These are phyloP conservation scores for Pseudisothecium myosuroides DNA, from an alignment of 225 moss, liverwort and hornwort species.

Conservation along the genomic window DNA sequence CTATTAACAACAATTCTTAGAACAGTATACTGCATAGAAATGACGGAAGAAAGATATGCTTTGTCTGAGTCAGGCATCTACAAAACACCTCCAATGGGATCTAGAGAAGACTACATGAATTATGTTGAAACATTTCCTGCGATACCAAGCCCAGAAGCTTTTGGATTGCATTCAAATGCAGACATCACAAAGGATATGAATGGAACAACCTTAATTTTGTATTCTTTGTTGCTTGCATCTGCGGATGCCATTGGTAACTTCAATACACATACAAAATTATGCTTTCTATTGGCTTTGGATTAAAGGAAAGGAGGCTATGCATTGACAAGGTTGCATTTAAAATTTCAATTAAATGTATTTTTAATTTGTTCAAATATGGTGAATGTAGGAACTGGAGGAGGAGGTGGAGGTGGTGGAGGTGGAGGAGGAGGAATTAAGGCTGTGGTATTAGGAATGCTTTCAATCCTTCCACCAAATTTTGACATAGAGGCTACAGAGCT, in stretches of 20 bases:
- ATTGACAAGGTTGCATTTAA: not conserved
- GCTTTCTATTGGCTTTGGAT: not conserved
- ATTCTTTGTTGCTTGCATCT: slow-evolving; percentile 57
- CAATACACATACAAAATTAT: not conserved
- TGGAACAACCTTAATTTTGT: slow-evolving; percentile 53
- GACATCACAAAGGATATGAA: slow-evolving; percentile 95
- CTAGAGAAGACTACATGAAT: slow-evolving; percentile 31
- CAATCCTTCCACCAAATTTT: slow-evolving; percentile 55
- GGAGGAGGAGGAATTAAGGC: slow-evolving; percentile 41
- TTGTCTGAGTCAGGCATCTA: slow-evolving; percentile 74
- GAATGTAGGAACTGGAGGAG: slow-evolving; percentile 19
- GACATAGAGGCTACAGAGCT: slow-evolving; percentile 79
- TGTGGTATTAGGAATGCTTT: slow-evolving; percentile 54
- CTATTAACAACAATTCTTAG: slow-evolving; percentile 65
- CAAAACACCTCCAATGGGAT: slow-evolving; percentile 35
- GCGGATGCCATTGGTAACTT: slow-evolving; percentile 59
- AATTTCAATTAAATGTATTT: too few relatives aligned
- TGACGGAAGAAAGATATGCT: slow-evolving; percentile 44
- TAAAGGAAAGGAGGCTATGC: not conserved
- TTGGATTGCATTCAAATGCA: slow-evolving; percentile 82
- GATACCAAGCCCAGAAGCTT: slow-evolving; percentile 73
- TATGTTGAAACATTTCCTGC: slow-evolving; percentile 55
- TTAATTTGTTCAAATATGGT: too few relatives aligned
- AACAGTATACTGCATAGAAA: slow-evolving; percentile 59
- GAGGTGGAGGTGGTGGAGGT: slow-evolving; percentile 20